Percentiles rank a stretch among this genome's conserved stretches.
phyloP scores from a whole-genome alignment of 2,329 filamentous ascomycete species.

The Colletotrichum shisoi region DNA sequence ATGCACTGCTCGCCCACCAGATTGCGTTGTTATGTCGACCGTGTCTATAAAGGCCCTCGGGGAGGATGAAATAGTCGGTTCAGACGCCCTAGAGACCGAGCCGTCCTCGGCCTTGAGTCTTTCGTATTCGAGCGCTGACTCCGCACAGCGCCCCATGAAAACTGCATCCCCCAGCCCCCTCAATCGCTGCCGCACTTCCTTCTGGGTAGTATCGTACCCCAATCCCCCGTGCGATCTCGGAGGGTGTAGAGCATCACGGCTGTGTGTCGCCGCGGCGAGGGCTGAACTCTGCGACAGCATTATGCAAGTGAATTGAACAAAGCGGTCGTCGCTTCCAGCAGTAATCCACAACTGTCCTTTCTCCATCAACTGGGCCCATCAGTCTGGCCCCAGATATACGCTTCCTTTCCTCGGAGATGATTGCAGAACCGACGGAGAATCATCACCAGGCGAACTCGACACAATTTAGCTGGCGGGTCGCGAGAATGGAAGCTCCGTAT shows the following conservation, averaged over 20 bases:
- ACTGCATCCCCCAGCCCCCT: background rate
- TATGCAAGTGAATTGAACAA: background rate
- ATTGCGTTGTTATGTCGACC: background rate
- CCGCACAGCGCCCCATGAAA: too few relatives aligned
- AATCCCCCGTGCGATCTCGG: background rate
- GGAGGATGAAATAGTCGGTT: too few relatives aligned
- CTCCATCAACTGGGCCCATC: background rate
- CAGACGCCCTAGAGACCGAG: background rate
- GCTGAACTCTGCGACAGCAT: background rate
- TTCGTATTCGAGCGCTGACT: too few relatives aligned
- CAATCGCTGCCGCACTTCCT: background rate
- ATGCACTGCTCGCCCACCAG: too few relatives aligned
- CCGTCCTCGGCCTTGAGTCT: background rate
- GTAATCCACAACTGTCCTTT: too few relatives aligned
- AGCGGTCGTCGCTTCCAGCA: background rate
- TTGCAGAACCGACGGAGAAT: background rate
- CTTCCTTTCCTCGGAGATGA: background rate
- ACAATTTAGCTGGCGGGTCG: background rate
- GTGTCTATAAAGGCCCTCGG: background rate
- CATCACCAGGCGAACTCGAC: background rate
- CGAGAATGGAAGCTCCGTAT: background rate
- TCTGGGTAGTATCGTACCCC: background rate
- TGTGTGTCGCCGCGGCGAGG: background rate
- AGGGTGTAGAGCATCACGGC: background rate
- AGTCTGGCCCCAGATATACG: background rate